Conservation (phyloP, 2,329 filamentous ascomycete species). For the Dichotomopilus funicola region DNA sequence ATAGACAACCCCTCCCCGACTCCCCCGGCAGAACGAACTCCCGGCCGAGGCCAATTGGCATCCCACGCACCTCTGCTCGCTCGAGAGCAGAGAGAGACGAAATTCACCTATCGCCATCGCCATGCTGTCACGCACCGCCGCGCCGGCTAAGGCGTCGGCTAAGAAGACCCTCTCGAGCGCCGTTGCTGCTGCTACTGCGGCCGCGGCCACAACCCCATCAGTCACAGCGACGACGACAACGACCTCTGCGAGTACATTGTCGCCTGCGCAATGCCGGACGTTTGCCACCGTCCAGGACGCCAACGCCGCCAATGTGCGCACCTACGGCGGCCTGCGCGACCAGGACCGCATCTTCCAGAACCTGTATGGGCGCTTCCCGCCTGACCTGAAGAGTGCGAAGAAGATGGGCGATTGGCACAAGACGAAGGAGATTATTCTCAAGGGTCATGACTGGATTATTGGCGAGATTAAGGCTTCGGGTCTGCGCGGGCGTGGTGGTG, state of each 20-base stretch:
- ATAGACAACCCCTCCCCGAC: no score
- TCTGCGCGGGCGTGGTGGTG: conserved; percentile 89
- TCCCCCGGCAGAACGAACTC: conserved; percentile 4
- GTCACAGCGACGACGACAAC: conserved; percentile 35
- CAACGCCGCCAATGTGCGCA: conserved; percentile 58
- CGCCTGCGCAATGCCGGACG: conserved; percentile 50
- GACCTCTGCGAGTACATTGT: conserved; percentile 26
- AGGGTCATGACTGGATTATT: conserved; percentile 99
- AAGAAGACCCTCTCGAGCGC: conserved; percentile 36
- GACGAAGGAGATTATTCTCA: conserved; percentile 95
- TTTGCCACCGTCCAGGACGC: conserved; percentile 78
- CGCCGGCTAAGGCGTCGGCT: conserved; percentile 35
- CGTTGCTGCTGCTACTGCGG: conserved; percentile 12
- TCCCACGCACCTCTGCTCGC: conserved; percentile 27
- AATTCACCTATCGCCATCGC: conserved; percentile 12
- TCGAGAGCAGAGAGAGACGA: conserved; percentile 28
- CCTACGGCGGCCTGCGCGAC: conserved; percentile 83
- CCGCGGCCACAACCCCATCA: conserved; percentile 21
- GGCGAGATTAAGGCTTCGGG: conserved; percentile 95
- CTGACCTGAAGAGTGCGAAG: conserved; percentile 88
- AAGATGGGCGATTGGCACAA: conserved; percentile 99
- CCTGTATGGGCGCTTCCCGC: conserved; percentile 86
- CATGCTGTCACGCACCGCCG: conserved; percentile 40
- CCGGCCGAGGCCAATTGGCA: conserved; percentile 28
- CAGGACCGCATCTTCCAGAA: conserved; percentile 99